phyloP scores from a whole-genome alignment of 352 stramenopile species.

The Elongisporangium anandrum region DNA sequence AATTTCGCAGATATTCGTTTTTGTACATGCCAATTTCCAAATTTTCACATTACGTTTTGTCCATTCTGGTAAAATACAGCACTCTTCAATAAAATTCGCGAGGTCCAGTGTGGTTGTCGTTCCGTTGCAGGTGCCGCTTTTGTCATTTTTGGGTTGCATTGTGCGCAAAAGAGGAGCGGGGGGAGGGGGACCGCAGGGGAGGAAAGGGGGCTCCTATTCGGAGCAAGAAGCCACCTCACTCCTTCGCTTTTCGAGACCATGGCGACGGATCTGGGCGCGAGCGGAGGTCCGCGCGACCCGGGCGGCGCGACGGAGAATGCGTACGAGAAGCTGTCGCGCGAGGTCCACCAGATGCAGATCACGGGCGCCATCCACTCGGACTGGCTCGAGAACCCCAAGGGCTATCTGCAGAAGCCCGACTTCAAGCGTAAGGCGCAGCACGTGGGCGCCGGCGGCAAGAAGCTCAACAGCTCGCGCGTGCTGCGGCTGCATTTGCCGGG shows the following conservation, averaged over 20 bases:
- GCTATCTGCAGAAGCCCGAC: constrained; percentile 84
- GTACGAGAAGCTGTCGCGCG: constrained; percentile 87
- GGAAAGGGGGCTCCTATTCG: neutral
- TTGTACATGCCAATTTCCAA: neutral
- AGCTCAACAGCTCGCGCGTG: constrained; percentile 75
- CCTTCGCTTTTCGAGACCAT: constrained; percentile 10
- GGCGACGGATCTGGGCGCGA: constrained; percentile 49
- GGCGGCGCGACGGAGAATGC: constrained; percentile 56
- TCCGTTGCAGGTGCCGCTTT: neutral
- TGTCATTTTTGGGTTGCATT: neutral
- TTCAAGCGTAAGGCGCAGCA: constrained; percentile 87
- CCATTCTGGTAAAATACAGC: neutral
- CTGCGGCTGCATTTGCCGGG: constrained; percentile 76
- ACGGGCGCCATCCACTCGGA: constrained; percentile 87
- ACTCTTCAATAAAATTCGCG: neutral
- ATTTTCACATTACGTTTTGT: neutral
- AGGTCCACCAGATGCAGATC: constrained; percentile 88
- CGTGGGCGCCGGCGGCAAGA: constrained; percentile 81
- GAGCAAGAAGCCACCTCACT: neutral
- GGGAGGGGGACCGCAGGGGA: neutral
- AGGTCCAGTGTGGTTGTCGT: neutral
- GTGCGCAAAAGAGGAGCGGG: neutral
- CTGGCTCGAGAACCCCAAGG: constrained; percentile 88
- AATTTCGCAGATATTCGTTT: neutral
- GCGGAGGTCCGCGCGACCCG: constrained; percentile 32